phyloP scores from a whole-genome alignment of 768 basidiomycete genomes.

The Cystofilobasidium ferigula region DNA sequence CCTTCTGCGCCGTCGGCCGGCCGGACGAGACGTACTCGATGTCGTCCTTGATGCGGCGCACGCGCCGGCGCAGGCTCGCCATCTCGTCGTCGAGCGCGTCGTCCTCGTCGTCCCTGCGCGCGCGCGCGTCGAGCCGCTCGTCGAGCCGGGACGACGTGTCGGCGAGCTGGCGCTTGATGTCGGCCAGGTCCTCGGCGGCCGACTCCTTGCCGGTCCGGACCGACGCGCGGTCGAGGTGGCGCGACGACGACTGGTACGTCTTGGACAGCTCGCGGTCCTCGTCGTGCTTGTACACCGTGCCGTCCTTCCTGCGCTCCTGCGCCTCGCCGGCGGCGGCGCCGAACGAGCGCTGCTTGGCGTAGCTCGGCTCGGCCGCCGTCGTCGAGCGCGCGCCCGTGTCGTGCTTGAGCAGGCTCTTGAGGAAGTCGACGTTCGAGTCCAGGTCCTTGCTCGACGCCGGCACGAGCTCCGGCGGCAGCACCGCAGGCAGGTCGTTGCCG shows the following conservation, averaged over 20 bases:
- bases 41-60: conserved; percentile 79
- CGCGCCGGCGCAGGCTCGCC: conserved; percentile 70
- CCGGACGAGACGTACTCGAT: conserved; percentile 74
- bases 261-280: conserved; percentile 49
- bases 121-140: conserved; percentile 54
- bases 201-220: conserved; percentile 63
- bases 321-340: conserved; percentile 12
- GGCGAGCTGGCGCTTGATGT: conserved; percentile 71
- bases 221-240: conserved; percentile 74
- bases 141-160: conserved; percentile 74
- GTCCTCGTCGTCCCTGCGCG: conserved; percentile 60
- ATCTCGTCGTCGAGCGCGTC: conserved; percentile 85
- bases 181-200: conserved; percentile 57
- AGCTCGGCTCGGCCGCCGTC: conserved; percentile 22
- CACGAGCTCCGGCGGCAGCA: conserved; percentile 75
- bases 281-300: conserved; percentile 78
- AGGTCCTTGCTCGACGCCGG: conserved; percentile 87
- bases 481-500: conserved; percentile 77
- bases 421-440: conserved; percentile 73
- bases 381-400: conserved; percentile 55
- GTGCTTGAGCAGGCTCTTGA: conserved; percentile 75
- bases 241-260: conserved; percentile 60
- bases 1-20: conserved; percentile 57
- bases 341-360: conserved; percentile 23
- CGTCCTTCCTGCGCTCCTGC: conserved; percentile 52